A percentile compares a stretch with the other conserved stretches of the same genome.
These are phyloP conservation scores for Dioscorea alata DNA, from an alignment of 106 monocot species.

Conservation along the genomic window DNA sequence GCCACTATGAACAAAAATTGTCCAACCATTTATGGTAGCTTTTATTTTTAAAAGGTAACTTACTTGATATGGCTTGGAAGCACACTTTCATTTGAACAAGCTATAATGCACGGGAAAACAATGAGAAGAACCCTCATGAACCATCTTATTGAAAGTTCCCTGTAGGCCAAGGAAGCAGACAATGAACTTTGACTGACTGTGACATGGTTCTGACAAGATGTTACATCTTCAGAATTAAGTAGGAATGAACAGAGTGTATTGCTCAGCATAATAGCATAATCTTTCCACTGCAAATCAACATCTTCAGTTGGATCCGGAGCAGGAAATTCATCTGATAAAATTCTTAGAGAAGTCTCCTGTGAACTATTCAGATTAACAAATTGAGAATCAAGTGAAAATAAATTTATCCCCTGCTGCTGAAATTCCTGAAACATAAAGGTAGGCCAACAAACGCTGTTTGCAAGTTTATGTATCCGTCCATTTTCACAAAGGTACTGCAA, in stretches of 20 bases:
- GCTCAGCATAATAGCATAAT: conserved; percentile 61
- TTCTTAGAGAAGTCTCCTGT: conserved; percentile 11
- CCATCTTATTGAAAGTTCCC: conserved; percentile 90
- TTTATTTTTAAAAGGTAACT: conserved; percentile 2
- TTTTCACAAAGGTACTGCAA: conserved; percentile 96
- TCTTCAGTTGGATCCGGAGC: conserved; percentile 12
- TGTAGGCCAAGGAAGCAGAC: conserved; percentile 65
- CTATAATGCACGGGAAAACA: conserved; percentile 91
- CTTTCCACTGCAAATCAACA: conserved; percentile 53
- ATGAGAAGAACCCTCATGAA: conserved; percentile 75
- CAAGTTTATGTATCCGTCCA: conserved; percentile 96
- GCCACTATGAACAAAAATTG: neutral
- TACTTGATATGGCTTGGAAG: conserved; percentile 84
- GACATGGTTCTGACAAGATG: conserved; percentile 20
- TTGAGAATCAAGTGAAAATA: conserved; percentile 19
- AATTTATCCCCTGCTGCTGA: conserved; percentile 12
- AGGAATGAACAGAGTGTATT: conserved; percentile 88
- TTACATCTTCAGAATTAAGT: conserved; percentile 59
- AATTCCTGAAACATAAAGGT: conserved; percentile 86
- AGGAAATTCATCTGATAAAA: conserved; percentile 3
- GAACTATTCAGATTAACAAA: conserved; percentile 1
- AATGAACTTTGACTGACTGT: conserved; percentile 42
- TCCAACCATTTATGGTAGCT: too few species aligned
- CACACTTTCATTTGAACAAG: conserved; percentile 60
- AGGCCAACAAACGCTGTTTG: conserved; percentile 96